phyloP scores from a whole-genome alignment of 2,329 filamentous ascomycete genomes.

The Aspergillus alliaceus region DNA sequence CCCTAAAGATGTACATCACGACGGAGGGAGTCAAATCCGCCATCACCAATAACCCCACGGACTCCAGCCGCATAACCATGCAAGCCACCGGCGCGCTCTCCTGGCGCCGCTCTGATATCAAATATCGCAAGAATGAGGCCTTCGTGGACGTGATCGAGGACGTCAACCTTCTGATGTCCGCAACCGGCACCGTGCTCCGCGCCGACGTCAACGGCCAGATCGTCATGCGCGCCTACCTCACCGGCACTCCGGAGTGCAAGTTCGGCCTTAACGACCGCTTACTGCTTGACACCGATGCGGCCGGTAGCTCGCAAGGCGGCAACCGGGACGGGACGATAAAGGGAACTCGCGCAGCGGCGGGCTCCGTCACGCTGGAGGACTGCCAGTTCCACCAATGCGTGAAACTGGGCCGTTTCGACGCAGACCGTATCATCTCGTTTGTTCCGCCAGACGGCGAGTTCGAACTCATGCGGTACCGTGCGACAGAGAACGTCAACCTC shows the following conservation, averaged over 20 bases:
- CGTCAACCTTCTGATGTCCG: conserved; percentile 98
- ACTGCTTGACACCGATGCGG: conserved; percentile 75
- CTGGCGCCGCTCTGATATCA: conserved; percentile 95
- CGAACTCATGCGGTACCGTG: conserved; percentile 97
- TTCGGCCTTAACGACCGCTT: conserved; percentile 96
- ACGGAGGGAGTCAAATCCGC: conserved; percentile 96
- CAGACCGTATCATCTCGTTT: conserved; percentile 94
- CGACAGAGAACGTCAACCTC: conserved; percentile 96
- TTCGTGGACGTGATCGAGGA: conserved; percentile 99
- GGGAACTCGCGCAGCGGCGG: conserved; percentile 91
- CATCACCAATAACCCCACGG: conserved; percentile 65
- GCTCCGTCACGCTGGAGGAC: conserved; percentile 93
- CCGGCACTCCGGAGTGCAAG: conserved; percentile 96
- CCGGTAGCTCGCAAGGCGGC: conserved; percentile 66
- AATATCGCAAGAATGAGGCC: conserved; percentile 98
- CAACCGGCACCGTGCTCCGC: conserved; percentile 87
- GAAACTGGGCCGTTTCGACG: conserved; percentile 94
- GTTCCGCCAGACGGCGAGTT: conserved; percentile 97
- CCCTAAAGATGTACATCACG: conserved; percentile 99
- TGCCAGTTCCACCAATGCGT: conserved; percentile 99
- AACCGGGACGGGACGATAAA: conserved; percentile 62
- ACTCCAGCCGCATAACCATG: conserved; percentile 98
- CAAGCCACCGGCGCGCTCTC: conserved; percentile 96
- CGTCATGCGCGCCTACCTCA: conserved; percentile 96
- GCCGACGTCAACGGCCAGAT: conserved; percentile 98